Percentiles rank a stretch among this genome's conserved stretches.
These are phyloP conservation scores for Boletus tomentosulus DNA, from an alignment of 768 basidiomycete genomes.

Conservation along the genomic window DNA sequence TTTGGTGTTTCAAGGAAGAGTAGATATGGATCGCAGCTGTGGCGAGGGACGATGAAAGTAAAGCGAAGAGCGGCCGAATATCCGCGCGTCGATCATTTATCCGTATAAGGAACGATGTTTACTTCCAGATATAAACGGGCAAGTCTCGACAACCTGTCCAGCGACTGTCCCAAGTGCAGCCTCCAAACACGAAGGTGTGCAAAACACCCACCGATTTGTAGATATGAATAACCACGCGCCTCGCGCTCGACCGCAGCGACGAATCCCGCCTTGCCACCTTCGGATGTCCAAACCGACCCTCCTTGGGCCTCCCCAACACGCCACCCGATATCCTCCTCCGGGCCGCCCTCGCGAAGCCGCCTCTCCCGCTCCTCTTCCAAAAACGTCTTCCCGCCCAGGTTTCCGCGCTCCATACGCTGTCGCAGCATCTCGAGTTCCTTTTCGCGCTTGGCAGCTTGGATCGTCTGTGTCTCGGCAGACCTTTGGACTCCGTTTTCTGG, in stretches of 20 bases:
- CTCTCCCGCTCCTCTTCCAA: constrained; percentile 73
- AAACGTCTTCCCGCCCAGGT: constrained; percentile 66
- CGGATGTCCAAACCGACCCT: constrained; percentile 70
- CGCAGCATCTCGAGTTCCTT: constrained; percentile 52
- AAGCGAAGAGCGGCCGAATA: neutral
- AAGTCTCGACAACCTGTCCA: constrained; percentile 69
- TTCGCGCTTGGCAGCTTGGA: constrained; percentile 49
- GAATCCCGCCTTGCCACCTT: constrained; percentile 68
- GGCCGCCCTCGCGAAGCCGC: constrained; percentile 30
- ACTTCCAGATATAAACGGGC: constrained; percentile 52
- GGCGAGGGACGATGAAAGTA: neutral
- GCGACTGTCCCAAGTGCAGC: constrained; percentile 43
- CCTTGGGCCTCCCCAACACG: constrained; percentile 45
- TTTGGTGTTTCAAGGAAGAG: too few relatives aligned
- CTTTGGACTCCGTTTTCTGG: too few relatives aligned
- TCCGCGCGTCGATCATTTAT: constrained; percentile 4
- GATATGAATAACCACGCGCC: constrained; percentile 70
- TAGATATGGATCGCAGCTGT: neutral
- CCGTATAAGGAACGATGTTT: constrained; percentile 12
- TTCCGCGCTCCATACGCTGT: constrained; percentile 57
- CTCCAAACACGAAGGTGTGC: neutral
- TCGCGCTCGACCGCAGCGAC: constrained; percentile 73
- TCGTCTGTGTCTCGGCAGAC: constrained; percentile 48
- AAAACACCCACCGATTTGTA: constrained; percentile 60
- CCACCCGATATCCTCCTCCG: constrained; percentile 18